Evolutionary conservation across 306 rosid genomes (phyloP).

Genomic region (cucumber (Cucumis sativus)): Cucumber_9930_V3 NC_026660.2:25692501-25693000

Average conservation of each 20-base stretch:
- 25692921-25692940: neutral
- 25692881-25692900: slow-evolving; percentile 11
- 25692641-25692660: neutral
- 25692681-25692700: slow-evolving; percentile 95
- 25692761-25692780: slow-evolving; percentile 83
- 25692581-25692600: neutral
- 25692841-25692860: slow-evolving; percentile 23
- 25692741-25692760: slow-evolving; percentile 85
- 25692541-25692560: neutral
- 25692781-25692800: slow-evolving; percentile 83
- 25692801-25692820: slow-evolving; percentile 84
- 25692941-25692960: neutral
- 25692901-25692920: slow-evolving; percentile 6
- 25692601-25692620: neutral
- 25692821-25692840: slow-evolving; percentile 58
- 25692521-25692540: slow-evolving; percentile 24
- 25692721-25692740: slow-evolving; percentile 37
- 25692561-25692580: neutral
- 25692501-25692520: slow-evolving; percentile 96
- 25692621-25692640: neutral
- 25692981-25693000: neutral
- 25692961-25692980: neutral
- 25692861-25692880: slow-evolving; percentile 9
- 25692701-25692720: slow-evolving; percentile 64
- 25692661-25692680: slow-evolving; percentile 68